These are phyloP conservation scores for Gonapodya sp. DNA, from an alignment of 192 early-diverging fungal species.

Conservation along the genomic window DNA sequence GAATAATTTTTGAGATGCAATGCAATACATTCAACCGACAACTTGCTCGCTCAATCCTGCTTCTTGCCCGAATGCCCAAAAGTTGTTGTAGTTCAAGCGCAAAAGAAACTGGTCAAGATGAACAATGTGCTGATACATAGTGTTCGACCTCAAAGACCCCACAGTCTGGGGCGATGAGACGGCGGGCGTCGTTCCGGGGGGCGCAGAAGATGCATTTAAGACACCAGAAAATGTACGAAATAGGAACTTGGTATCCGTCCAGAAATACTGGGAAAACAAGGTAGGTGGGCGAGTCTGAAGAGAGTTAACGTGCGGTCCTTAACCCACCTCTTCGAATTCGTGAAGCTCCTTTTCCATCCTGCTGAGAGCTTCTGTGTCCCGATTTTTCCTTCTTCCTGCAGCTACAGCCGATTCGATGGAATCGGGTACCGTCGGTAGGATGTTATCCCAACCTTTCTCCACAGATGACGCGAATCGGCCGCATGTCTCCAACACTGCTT, in stretches of 20 bases:
- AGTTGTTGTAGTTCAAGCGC: conserved; percentile 1
- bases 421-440: background rate
- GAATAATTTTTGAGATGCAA: background rate
- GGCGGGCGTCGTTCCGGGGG: background rate
- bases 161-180: background rate
- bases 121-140: background rate
- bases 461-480: background rate
- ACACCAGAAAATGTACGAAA: background rate
- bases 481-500: background rate
- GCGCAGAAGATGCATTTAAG: background rate
- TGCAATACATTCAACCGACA: background rate
- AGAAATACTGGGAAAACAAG: background rate
- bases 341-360: background rate
- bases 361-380: background rate
- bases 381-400: background rate
- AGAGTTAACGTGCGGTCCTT: background rate
- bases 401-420: background rate
- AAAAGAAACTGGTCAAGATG: background rate
- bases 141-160: background rate
- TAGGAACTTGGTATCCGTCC: background rate
- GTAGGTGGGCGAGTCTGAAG: background rate
- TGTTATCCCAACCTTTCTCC: background rate
- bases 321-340: background rate
- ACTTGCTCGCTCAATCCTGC: background rate
- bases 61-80: background rate